phyloP scores from a whole-genome alignment of 1,139 yeast species.

The Schwanniomyces etchellsii region DNA sequence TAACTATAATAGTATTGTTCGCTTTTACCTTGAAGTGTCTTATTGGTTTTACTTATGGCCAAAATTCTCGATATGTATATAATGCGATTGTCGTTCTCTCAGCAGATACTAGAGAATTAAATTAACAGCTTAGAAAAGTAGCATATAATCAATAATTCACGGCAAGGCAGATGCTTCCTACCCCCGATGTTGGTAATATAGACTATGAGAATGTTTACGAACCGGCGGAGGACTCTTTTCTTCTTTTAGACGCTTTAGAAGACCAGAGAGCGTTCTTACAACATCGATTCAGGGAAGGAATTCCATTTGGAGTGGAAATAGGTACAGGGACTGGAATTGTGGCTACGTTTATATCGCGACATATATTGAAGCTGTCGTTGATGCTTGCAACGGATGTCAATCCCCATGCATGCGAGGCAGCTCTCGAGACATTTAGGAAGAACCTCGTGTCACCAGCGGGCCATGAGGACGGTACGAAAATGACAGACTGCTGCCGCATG shows the following conservation, averaged over 20 bases:
- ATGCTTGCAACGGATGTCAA: slow-evolving; percentile 73
- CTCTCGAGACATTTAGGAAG: slow-evolving; percentile 41
- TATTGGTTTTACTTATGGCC: too few relatives aligned
- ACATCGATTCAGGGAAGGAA: slow-evolving; percentile 17
- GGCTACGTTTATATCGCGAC: slow-evolving; percentile 60
- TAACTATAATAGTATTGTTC: background rate
- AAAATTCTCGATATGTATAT: too few relatives aligned
- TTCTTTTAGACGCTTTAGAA: slow-evolving; percentile 76
- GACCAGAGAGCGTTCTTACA: slow-evolving; percentile 36
- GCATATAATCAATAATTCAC: too few relatives aligned
- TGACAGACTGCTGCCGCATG: slow-evolving; percentile 55
- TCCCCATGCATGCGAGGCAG: slow-evolving; percentile 64
- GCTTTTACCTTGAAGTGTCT: too few relatives aligned
- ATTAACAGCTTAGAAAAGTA: too few relatives aligned
- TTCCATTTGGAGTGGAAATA: slow-evolving; percentile 70
- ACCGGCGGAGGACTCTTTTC: slow-evolving; percentile 88
- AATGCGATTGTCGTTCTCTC: too few relatives aligned
- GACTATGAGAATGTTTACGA: slow-evolving; percentile 63
- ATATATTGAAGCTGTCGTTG: slow-evolving; percentile 45
- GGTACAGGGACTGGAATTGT: slow-evolving; percentile 93
- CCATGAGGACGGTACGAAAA: slow-evolving; percentile 8
- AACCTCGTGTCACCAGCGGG: slow-evolving; percentile 25
- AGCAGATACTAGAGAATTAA: too few relatives aligned
- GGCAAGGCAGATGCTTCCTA: slow-evolving; percentile 42
- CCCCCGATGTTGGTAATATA: slow-evolving; percentile 28